Percentiles rank a stretch among this genome's conserved stretches.
These are phyloP conservation scores for Fraxinus paxiana DNA, from an alignment of 305 asterid genomes.

Conservation along the genomic window DNA sequence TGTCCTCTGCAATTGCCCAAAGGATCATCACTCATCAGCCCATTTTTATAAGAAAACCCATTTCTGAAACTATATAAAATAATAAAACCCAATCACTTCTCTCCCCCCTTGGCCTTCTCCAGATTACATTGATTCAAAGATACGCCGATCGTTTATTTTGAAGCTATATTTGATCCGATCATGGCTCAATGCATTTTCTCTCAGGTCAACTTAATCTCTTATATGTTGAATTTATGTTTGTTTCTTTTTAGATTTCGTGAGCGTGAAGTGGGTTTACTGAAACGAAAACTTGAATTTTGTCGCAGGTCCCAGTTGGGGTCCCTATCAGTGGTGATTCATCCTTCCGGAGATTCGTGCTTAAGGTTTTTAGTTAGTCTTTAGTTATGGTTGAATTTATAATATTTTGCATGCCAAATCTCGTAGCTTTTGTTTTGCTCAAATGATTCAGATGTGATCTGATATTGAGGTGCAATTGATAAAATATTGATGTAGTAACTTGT, in stretches of 20 bases:
- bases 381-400: not conserved
- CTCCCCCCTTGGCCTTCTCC: not conserved
- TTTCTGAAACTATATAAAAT: not conserved
- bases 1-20: constrained; percentile 43
- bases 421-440: not conserved
- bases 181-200: constrained; percentile 57
- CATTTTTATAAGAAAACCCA: not conserved
- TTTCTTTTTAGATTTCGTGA: not conserved
- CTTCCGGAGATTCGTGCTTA: constrained; percentile 38
- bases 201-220: constrained; percentile 33
- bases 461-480: not conserved
- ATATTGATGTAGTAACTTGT: not conserved
- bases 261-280: constrained; percentile 5
- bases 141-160: not conserved
- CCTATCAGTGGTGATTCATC: constrained; percentile 40
- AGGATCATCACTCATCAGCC: constrained; percentile 29
- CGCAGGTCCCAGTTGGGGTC: constrained; percentile 52
- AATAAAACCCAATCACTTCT: not conserved
- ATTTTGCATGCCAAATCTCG: not conserved
- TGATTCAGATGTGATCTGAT: not conserved
- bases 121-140: not conserved
- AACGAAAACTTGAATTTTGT: constrained; percentile 14
- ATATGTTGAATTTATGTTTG: not conserved
- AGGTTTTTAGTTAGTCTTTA: constrained; percentile 35
- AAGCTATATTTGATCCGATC: constrained; percentile 30